Percentiles rank a stretch among this genome's conserved stretches.
These are phyloP conservation scores for Bullera alba DNA, from an alignment of 768 basidiomycete species.

Conservation along the genomic window DNA sequence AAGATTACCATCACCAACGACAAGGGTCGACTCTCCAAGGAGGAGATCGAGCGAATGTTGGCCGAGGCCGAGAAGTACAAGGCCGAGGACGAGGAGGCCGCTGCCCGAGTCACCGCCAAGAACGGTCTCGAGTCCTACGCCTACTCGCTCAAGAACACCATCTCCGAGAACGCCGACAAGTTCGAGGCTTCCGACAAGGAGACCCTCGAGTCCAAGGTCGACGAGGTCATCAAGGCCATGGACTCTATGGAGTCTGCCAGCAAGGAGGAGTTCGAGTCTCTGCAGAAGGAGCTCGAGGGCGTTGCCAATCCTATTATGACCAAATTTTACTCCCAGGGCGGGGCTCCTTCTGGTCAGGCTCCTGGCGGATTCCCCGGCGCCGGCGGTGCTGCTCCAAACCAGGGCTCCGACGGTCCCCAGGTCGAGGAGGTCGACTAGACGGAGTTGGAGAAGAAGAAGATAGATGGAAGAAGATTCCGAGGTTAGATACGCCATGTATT, in stretches of 20 bases:
- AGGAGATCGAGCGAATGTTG: constrained; percentile 58
- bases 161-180: constrained; percentile 48
- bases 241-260: constrained; percentile 80
- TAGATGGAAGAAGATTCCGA: no score
- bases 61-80: constrained; percentile 51
- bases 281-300: constrained; percentile 85
- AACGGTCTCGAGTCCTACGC: constrained; percentile 89
- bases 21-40: constrained; percentile 76
- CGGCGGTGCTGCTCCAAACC: constrained; percentile 47
- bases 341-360: constrained; percentile 59
- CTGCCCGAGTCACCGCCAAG: constrained; percentile 54
- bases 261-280: constrained; percentile 87
- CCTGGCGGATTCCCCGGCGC: constrained; percentile 56
- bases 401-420: constrained; percentile 74
- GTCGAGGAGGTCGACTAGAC: constrained; percentile 71
- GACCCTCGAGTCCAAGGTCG: constrained; percentile 80
- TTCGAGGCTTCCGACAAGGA: constrained; percentile 50
- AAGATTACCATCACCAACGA: constrained; percentile 93
- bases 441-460: neutral
- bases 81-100: constrained; percentile 41
- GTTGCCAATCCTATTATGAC: constrained; percentile 60
- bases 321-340: constrained; percentile 59
- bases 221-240: constrained; percentile 80
- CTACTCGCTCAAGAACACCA: constrained; percentile 88
- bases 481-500: no score